A percentile compares a stretch with the other conserved stretches of the same genome.
phyloP scores from a whole-genome alignment of 129 eudicot genomes.

The Deinandra increscens region DNA sequence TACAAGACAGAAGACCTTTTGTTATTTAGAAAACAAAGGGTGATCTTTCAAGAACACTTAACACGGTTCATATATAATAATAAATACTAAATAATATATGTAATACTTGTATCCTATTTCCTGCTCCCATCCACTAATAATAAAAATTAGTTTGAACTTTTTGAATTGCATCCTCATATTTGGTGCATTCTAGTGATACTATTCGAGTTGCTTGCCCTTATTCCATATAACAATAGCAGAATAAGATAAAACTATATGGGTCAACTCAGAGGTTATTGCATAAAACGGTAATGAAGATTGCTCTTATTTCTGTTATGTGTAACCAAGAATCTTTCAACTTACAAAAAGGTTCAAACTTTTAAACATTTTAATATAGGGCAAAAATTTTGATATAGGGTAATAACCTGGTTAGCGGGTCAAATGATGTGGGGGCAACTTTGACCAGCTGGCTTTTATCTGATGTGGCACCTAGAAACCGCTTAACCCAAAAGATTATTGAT shows the following conservation, averaged over 20 bases:
- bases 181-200: slow-evolving; percentile 1
- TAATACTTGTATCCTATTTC: slow-evolving; percentile 1
- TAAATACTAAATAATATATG: not conserved
- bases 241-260: not conserved
- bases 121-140: not conserved
- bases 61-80: not conserved
- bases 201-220: not conserved
- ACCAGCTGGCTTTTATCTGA: not conserved
- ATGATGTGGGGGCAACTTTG: not conserved
- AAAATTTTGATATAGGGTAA: not conserved
- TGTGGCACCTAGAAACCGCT: not conserved
- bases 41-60: not conserved
- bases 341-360: too few relatives aligned
- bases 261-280: not conserved
- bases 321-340: too few relatives aligned
- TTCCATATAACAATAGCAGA: not conserved
- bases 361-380: too few relatives aligned
- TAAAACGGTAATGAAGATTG: not conserved
- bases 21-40: not conserved
- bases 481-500: not conserved
- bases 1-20: slow-evolving; percentile 12
- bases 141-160: not conserved
- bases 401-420: not conserved
- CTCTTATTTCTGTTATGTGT: not conserved
- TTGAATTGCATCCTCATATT: not conserved